Evolutionary conservation across 2,329 filamentous ascomycete genomes (phyloP).

Genomic region (Neofusicoccum sp.): DNA sequence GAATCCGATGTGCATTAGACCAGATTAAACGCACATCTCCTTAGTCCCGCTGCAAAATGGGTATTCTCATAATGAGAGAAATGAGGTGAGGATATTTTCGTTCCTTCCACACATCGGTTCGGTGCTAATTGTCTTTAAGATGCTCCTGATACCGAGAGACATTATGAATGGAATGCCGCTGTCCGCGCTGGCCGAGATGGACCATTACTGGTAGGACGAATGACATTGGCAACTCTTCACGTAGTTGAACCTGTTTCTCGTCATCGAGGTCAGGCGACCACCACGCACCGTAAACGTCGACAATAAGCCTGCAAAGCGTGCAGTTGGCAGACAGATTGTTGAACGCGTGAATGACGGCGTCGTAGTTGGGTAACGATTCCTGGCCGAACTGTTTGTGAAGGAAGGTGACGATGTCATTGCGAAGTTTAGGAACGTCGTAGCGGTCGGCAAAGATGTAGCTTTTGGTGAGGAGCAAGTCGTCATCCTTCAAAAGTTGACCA

Average conservation of each 20-base stretch:
- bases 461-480: not conserved
- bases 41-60: too few species aligned
- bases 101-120: too few species aligned
- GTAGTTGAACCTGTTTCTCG: not conserved
- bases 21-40: too few species aligned
- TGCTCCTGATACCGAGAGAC: not conserved
- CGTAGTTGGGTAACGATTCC: not conserved
- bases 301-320: not conserved
- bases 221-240: not conserved
- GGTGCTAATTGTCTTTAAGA: not conserved
- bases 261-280: not conserved
- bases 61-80: too few species aligned
- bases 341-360: not conserved
- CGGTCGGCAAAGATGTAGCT: conserved; percentile 1
- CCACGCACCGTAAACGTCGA: not conserved
- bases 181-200: not conserved
- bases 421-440: not conserved
- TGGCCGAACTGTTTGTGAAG: not conserved
- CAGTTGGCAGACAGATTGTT: not conserved
- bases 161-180: not conserved
- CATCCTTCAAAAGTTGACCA: not conserved
- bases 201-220: not conserved
- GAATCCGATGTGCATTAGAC: too few species aligned
- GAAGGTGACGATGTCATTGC: not conserved
- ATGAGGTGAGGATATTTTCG: too few species aligned